Evolutionary conservation across 2,329 filamentous ascomycete species (phyloP).

Genomic region (Ramularia collo-cygni): DNA sequence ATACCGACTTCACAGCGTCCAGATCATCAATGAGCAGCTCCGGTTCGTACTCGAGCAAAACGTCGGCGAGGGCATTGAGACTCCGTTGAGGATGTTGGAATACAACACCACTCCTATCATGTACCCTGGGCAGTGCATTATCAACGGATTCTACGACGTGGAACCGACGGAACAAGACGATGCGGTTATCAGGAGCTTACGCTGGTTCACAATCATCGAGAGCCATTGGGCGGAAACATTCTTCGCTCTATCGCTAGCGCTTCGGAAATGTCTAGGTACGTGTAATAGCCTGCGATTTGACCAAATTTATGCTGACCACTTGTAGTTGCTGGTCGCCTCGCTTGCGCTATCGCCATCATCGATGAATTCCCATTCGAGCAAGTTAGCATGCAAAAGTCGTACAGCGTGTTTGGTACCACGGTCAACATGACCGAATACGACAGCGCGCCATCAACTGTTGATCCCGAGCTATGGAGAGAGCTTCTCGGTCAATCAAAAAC

Average conservation of each 20-base stretch:
- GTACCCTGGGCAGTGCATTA: constrained; percentile 57
- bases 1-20: constrained; percentile 63
- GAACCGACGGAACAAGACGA: constrained; percentile 55
- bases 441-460: constrained; percentile 9
- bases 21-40: constrained; percentile 67
- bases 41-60: constrained; percentile 21
- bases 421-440: constrained; percentile 33
- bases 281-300: constrained; percentile 18
- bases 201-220: constrained; percentile 75
- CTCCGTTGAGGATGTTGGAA: constrained; percentile 43
- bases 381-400: constrained; percentile 36
- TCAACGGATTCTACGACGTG: constrained; percentile 59
- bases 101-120: constrained; percentile 39
- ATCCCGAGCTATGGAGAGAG: constrained; percentile 16
- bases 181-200: constrained; percentile 69
- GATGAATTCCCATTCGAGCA: constrained; percentile 44
- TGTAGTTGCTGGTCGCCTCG: constrained; percentile 42
- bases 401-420: constrained; percentile 34
- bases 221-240: constrained; percentile 68
- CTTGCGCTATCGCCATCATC: constrained; percentile 50
- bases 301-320: constrained; percentile 13
- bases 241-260: constrained; percentile 60
- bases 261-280: constrained; percentile 79
- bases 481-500: constrained; percentile 25
- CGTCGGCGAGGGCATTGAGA: constrained; percentile 10